Evolutionary conservation across 768 basidiomycete species (phyloP).

Genomic region (Plicaturopsis crispa): DNA sequence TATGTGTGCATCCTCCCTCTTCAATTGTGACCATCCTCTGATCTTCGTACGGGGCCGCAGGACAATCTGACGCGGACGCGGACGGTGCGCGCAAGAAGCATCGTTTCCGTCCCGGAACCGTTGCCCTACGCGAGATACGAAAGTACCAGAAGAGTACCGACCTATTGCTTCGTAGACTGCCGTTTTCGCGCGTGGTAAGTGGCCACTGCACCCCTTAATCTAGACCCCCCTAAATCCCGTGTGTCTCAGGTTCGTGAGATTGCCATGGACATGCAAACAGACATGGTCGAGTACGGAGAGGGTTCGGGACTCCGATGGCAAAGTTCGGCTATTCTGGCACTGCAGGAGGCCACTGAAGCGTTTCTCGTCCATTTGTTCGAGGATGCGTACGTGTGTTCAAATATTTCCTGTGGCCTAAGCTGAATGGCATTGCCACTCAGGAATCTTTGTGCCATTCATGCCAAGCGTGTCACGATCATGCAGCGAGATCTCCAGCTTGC

Average conservation of each 20-base stretch:
- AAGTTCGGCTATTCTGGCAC: conserved; percentile 83
- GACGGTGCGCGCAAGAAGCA: conserved; percentile 35
- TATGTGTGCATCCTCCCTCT: no score
- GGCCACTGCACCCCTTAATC: no score
- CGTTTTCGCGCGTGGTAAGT: conserved; percentile 87
- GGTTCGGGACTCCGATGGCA: conserved; percentile 82
- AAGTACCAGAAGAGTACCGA: conserved; percentile 94
- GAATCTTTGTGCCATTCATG: conserved; percentile 95
- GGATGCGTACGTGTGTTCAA: conserved; percentile 71
- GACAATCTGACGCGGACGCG: conserved; percentile 12
- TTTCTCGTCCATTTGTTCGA: conserved; percentile 95
- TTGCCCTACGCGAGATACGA: conserved; percentile 86
- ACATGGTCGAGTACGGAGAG: conserved; percentile 52
- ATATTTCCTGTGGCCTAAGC: conserved; percentile 5
- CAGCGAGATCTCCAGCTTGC: conserved; percentile 96
- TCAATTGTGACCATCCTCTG: no score
- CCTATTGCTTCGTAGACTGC: conserved; percentile 77
- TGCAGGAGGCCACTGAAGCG: conserved; percentile 96
- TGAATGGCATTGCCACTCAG: conserved; percentile 35
- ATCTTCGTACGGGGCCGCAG: conserved; percentile 4
- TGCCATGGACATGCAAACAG: conserved; percentile 82
- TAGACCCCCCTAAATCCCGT: neutral
- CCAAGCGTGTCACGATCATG: conserved; percentile 98
- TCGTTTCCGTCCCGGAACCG: conserved; percentile 86
- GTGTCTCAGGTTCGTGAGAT: conserved; percentile 83